A percentile compares a stretch with the other conserved stretches of the same genome.
Evolutionary conservation across 2,329 filamentous ascomycete genomes (phyloP).

Genomic region (Pseudocercospora crystallina): DNA sequence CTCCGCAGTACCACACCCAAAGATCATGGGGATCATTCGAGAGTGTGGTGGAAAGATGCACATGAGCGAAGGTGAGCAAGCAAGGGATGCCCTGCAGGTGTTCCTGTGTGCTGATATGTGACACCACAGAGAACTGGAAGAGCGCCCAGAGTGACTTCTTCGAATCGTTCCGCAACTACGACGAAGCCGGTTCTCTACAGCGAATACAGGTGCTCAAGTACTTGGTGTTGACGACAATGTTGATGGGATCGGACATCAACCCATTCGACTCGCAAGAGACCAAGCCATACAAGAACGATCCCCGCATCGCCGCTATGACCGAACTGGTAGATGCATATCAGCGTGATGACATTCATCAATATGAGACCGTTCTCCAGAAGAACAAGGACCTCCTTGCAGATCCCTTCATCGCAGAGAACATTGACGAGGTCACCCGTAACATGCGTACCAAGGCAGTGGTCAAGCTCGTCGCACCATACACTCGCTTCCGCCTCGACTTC

Average conservation of each 20-base stretch:
- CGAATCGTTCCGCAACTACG: constrained; percentile 97
- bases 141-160: constrained; percentile 97
- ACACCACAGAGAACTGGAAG: constrained; percentile 80
- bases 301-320: constrained; percentile 94
- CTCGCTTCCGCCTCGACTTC: constrained; percentile 82
- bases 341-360: constrained; percentile 86
- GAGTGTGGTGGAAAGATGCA: constrained; percentile 99
- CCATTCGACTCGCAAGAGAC: constrained; percentile 98
- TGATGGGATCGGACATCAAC: constrained; percentile 98
- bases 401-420: constrained; percentile 97
- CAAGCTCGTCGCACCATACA: constrained; percentile 92
- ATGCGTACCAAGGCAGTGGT: constrained; percentile 96
- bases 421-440: constrained; percentile 96
- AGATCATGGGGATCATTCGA: constrained; percentile 98
- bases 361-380: constrained; percentile 81
- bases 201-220: constrained; percentile 98
- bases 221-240: constrained; percentile 91
- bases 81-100: constrained; percentile 25
- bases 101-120: constrained; percentile 25
- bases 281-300: constrained; percentile 95
- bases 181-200: constrained; percentile 94
- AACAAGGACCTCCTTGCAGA: constrained; percentile 89
- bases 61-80: constrained; percentile 75
- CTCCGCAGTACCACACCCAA: constrained; percentile 96
- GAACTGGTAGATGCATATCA: constrained; percentile 96